phyloP scores from a whole-genome alignment of 768 basidiomycete genomes.

The Kwoniella sp. region DNA sequence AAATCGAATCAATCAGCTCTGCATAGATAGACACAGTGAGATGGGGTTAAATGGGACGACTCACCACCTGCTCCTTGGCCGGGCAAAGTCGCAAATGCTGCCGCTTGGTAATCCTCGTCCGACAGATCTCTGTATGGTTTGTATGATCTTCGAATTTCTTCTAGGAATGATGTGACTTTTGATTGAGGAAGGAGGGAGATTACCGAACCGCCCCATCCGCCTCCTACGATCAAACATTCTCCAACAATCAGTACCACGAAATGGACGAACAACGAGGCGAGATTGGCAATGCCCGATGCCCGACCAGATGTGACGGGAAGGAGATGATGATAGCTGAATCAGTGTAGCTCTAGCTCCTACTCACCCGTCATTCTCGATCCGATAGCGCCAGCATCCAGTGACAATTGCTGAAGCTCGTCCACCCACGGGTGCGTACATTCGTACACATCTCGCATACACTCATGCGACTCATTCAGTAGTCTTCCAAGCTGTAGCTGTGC shows the following conservation, averaged over 20 bases:
- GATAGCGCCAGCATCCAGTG: conserved; percentile 70
- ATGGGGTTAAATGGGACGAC: conserved; percentile 54
- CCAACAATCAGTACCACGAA: too few relatives aligned
- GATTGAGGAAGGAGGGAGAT: conserved; percentile 73
- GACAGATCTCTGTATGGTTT: too few relatives aligned
- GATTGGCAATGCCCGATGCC: too few relatives aligned
- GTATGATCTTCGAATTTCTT: too few relatives aligned
- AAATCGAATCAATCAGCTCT: too few relatives aligned
- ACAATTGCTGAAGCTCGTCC: conserved; percentile 68
- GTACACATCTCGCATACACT: conserved; percentile 67
- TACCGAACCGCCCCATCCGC: conserved; percentile 89
- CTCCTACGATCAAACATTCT: conserved; percentile 65
- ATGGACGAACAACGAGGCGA: too few relatives aligned
- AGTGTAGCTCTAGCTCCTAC: conserved; percentile 58
- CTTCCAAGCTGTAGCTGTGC: conserved; percentile 14
- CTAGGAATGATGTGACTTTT: conserved; percentile 42
- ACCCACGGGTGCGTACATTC: conserved; percentile 82
- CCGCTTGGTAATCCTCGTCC: conserved; percentile 36
- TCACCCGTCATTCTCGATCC: conserved; percentile 62
- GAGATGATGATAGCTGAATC: too few relatives aligned
- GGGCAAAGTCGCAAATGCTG: conserved; percentile 67
- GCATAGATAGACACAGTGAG: too few relatives aligned
- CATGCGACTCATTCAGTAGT: conserved; percentile 78
- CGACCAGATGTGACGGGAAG: too few relatives aligned
- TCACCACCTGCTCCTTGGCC: conserved; percentile 78